Base-by-base conservation (phyloP, 139 green algal genomes). In the Penium margaritaceum region DNA sequence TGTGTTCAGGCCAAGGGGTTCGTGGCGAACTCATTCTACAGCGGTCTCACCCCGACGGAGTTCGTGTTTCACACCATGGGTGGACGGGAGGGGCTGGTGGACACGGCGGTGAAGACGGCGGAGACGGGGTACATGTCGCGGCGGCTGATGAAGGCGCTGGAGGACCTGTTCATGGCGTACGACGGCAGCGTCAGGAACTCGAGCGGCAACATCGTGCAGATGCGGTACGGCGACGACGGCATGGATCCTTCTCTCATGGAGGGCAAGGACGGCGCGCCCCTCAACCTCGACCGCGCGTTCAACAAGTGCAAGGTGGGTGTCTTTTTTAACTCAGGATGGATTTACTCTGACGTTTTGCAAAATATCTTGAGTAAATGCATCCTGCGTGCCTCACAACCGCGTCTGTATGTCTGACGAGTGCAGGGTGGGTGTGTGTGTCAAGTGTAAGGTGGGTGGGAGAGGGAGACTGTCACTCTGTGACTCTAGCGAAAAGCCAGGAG, bases 1-100 rank as follows among this genome's bases (percentile, higher is more conserved):
- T n/a, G n/a, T n/a, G n/a, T n/a, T n/a, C 80, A 77, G 81, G 91
- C 87, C 67, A 95, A 95, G 72, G 94, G 94, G 55, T 98, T 98
- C 82, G 94, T 98, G 47, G 91, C 89, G 51, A 92, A 91, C 83
- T 91, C 82, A 19, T 98, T 98, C 87, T 97, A 92, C 83, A 80
- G 71, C 57, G 92, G 94, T 2, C 86, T 99, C 29, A 91, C 78
- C 6, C 89, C 94, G 53, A 96, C 90, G 2, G 94, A 99, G 87
- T 99, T 98, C 72, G 97, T 97, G 85, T 99, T 99, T 83, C 94
- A 99, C 87, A 96, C 94, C 66, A 99, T 99, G 94, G 94, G 87
- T 0, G 81, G 81, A 3, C 62, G 81, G n/a, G 81, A 86, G 61
- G 83, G 94, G 0, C 84, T 99, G 62, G 94, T 99, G 66, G 94